Evolutionary conservation across 148 eudicot genomes (phyloP).

Genomic region (Amaranthus hypochondriacus): DNA sequence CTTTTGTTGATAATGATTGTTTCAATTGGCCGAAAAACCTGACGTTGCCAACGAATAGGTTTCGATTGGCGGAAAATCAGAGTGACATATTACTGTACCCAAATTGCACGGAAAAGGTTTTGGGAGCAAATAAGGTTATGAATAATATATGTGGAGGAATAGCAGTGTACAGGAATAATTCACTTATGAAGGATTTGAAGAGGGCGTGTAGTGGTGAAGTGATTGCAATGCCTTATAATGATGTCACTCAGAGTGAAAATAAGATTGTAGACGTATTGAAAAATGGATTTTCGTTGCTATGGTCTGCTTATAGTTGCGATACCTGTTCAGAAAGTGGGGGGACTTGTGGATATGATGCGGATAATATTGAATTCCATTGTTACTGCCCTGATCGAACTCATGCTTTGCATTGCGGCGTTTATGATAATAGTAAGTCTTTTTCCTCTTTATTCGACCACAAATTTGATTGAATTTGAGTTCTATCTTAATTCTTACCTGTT

Average conservation of each 20-base stretch:
- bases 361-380: constrained; percentile 25
- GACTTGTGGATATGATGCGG: constrained; percentile 36
- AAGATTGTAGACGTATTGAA: constrained; percentile 16
- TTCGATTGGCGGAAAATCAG: background rate
- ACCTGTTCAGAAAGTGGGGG: constrained; percentile 37
- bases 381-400: constrained; percentile 47
- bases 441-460: background rate
- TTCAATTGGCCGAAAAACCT: constrained; percentile 16
- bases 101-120: constrained; percentile 23
- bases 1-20: background rate
- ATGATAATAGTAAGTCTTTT: constrained; percentile 12
- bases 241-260: background rate
- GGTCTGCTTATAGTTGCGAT: constrained; percentile 37
- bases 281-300: constrained; percentile 40
- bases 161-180: constrained; percentile 22
- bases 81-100: constrained; percentile 24
- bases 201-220: constrained; percentile 21
- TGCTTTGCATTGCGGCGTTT: constrained; percentile 13
- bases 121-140: background rate
- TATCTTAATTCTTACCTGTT: too few relatives aligned
- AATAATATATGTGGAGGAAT: constrained; percentile 16
- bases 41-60: constrained; percentile 8
- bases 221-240: constrained; percentile 14
- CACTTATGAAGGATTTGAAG: constrained; percentile 18
- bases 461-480: too few relatives aligned